phyloP scores from a whole-genome alignment of 2,329 filamentous ascomycete species.

The Paecilomyces sp. region DNA sequence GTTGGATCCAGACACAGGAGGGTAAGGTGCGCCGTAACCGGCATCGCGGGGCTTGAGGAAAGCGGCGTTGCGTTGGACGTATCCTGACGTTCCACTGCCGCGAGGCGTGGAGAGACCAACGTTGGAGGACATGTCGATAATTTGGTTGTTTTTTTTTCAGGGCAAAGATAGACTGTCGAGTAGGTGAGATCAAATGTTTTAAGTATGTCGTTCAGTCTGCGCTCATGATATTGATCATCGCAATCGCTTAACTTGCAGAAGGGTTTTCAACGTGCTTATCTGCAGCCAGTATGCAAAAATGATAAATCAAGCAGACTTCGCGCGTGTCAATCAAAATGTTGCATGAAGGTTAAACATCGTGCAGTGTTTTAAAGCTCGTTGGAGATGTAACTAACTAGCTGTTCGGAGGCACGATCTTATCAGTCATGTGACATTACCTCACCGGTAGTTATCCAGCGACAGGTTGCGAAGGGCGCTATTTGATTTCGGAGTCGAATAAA shows the following conservation, averaged over 20 bases:
- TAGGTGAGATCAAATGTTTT: not conserved
- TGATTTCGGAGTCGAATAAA: too few relatives aligned
- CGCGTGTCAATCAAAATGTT: not conserved
- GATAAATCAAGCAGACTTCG: not conserved
- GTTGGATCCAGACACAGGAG: constrained; percentile 28
- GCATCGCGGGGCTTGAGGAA: constrained; percentile 75
- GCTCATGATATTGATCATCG: not conserved
- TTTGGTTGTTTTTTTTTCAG: not conserved
- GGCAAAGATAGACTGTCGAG: not conserved
- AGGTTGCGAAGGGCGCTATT: too few relatives aligned
- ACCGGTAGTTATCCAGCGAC: not conserved
- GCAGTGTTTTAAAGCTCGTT: not conserved
- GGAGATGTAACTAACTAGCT: not conserved
- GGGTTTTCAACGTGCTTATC: too few relatives aligned
- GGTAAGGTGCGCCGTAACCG: constrained; percentile 64
- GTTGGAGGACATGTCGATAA: constrained; percentile 75
- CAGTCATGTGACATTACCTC: not conserved
- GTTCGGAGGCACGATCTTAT: not conserved
- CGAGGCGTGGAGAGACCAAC: constrained; percentile 92
- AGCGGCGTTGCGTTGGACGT: constrained; percentile 92
- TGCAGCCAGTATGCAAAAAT: not conserved
- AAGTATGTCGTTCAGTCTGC: not conserved
- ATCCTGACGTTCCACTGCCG: constrained; percentile 92
- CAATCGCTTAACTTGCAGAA: not conserved
- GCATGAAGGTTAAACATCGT: not conserved